These are phyloP conservation scores for Kwoniella mangroviensis DNA, from an alignment of 768 basidiomycete genomes.

Conservation along the genomic window DNA sequence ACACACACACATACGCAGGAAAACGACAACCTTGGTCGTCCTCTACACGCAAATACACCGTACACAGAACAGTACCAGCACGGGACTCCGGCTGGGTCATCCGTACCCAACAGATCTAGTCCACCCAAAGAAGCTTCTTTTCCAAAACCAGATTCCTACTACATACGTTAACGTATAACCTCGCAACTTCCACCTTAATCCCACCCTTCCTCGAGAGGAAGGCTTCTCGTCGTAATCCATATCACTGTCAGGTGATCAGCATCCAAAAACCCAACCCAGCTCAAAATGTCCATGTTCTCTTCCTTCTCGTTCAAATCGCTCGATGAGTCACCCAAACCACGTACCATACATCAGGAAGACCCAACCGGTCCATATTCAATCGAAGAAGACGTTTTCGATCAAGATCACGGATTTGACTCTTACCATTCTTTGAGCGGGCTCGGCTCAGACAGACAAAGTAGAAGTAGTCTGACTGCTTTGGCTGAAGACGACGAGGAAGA, in stretches of 20 bases:
- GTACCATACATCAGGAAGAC: not conserved
- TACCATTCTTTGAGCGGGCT: constrained; percentile 11
- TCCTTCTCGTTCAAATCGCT: constrained; percentile 36
- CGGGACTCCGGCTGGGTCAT: not conserved
- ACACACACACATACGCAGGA: not conserved
- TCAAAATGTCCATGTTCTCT: constrained; percentile 33
- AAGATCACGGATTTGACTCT: constrained; percentile 12
- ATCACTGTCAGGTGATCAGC: constrained; percentile 5
- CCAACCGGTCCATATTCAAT: not conserved
- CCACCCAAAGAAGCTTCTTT: constrained; percentile 2
- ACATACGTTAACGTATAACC: not conserved
- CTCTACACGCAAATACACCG: not conserved
- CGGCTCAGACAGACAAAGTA: constrained; percentile 20
- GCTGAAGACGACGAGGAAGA: constrained; percentile 24
- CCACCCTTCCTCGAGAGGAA: not conserved
- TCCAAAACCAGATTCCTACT: not conserved
- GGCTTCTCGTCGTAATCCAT: constrained; percentile 2
- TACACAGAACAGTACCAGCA: not conserved
- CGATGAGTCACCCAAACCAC: constrained; percentile 17
- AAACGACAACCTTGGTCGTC: no score
- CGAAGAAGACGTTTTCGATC: constrained; percentile 16
- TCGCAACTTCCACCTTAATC: not conserved
- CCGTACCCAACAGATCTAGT: not conserved
- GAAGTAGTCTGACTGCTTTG: constrained; percentile 17
- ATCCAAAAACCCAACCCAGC: not conserved